Base-by-base conservation (phyloP, 768 basidiomycete species). In the Psilocybe cubensis region DNA sequence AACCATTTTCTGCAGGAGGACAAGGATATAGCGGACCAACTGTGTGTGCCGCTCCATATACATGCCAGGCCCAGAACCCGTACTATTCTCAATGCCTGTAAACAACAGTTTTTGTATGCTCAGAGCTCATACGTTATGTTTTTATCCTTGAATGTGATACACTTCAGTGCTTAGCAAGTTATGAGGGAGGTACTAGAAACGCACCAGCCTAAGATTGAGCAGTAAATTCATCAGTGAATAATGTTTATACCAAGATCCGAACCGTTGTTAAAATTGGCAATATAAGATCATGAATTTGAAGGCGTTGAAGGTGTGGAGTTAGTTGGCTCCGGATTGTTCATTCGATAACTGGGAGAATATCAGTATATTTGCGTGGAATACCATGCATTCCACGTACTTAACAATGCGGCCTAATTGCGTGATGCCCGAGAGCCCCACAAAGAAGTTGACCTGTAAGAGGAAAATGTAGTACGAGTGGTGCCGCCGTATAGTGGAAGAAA, bases 401-500 rank as follows among this genome's bases (percentile, higher is more conserved):
- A 80, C 87, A 60, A 91, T 87, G 40, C 90, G 83, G 57, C 81
- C 86, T 20, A 92, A 71, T 69, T 89, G 88, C 28, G 80, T 77
- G 27, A 90, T 64, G 18, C 91, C 90, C 9, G 85, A 87, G 7
- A 84, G 65, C 10, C 89, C 90, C 54, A 93, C 90, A 64, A 88
- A 92, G 72, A 88, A 85, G 76, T 92, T 93, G 68, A 92, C 90
- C 86, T 88, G 66, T 49, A 6, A 14, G 46, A n/a, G n/a, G n/a
- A n/a, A 38, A 57, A 41, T 12, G 51, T 31, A 6, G 11, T 56
- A 56, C 57, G 29, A 21, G 10, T 24, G 44, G n/a, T 11, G 7
- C 38, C 54, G 52, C 61, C 31, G 52, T 52, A 43, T 51, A 45
- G 43, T 24, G 35, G 46, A 57, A 21, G 27, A 29, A 28, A 21